Evolutionary conservation across 805 yeast species (phyloP).

Genomic region (Saccharomyces cerevisiae): DNA sequence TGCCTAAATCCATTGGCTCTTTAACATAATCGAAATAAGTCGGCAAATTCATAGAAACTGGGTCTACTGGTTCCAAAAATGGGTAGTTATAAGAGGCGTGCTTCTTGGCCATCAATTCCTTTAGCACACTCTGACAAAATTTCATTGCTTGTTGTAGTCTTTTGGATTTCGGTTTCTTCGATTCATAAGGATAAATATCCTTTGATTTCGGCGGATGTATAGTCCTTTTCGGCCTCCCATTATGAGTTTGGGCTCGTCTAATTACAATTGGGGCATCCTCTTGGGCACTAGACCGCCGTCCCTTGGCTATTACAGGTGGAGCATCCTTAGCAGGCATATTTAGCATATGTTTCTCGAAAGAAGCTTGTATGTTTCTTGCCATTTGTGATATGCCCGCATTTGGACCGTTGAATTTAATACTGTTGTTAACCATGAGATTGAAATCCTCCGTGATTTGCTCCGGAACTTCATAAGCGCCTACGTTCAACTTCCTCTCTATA

Average conservation of each 20-base stretch:
- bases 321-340: conserved; percentile 71
- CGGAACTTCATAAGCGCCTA: conserved; percentile 63
- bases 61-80: conserved; percentile 88
- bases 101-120: conserved; percentile 76
- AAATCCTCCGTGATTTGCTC: conserved; percentile 68
- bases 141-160: conserved; percentile 83
- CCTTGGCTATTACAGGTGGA: conserved; percentile 26
- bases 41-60: conserved; percentile 88
- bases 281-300: conserved; percentile 15
- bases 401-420: conserved; percentile 78
- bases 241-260: conserved; percentile 66
- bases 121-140: conserved; percentile 72
- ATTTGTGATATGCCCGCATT: conserved; percentile 77
- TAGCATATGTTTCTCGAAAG: conserved; percentile 86
- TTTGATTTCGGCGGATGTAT: conserved; percentile 95
- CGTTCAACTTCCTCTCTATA: conserved; percentile 69
- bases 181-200: conserved; percentile 79
- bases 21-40: conserved; percentile 79
- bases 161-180: conserved; percentile 69
- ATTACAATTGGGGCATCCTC: conserved; percentile 36
- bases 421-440: conserved; percentile 75
- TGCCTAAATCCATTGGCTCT: conserved; percentile 91
- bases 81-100: conserved; percentile 82
- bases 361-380: conserved; percentile 85
- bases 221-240: conserved; percentile 88